A percentile compares a stretch with the other conserved stretches of the same genome.
phyloP scores from a whole-genome alignment of 2,329 filamentous ascomycete species.

The Aspergillus sp. region DNA sequence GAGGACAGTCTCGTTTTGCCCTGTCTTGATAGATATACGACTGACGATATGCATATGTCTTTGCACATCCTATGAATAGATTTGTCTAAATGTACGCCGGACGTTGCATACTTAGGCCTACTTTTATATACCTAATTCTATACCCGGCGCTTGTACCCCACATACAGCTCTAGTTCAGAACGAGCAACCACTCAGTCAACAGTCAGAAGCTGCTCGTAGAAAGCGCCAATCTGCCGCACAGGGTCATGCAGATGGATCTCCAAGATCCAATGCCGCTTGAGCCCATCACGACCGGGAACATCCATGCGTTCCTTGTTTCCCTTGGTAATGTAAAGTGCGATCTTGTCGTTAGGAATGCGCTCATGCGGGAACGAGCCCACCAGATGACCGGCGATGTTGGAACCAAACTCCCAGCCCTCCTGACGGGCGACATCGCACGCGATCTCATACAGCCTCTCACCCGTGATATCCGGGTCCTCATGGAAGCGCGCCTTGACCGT shows the following conservation, averaged over 20 bases:
- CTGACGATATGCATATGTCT: constrained; percentile 12
- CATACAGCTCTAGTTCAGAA: too few species aligned
- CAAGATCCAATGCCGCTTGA: constrained; percentile 51
- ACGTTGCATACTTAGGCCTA: neutral
- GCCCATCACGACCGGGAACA: constrained; percentile 39
- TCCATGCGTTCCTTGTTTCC: constrained; percentile 46
- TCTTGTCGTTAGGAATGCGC: constrained; percentile 50
- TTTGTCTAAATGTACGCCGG: neutral
- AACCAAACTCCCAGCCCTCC: constrained; percentile 48
- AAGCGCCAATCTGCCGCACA: constrained; percentile 40
- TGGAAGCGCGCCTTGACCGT: constrained; percentile 43
- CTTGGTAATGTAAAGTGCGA: constrained; percentile 45
- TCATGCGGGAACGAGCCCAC: constrained; percentile 54
- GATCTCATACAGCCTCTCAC: constrained; percentile 48
- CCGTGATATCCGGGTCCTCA: constrained; percentile 47
- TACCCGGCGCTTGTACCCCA: too few species aligned
- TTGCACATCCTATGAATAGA: neutral
- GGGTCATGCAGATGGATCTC: constrained; percentile 50
- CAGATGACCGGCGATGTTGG: constrained; percentile 49
- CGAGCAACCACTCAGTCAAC: constrained; percentile 12
- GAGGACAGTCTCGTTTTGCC: constrained; percentile 2
- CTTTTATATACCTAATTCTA: too few species aligned
- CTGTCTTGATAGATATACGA: constrained; percentile 18
- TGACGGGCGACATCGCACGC: constrained; percentile 38
- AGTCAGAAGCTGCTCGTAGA: constrained; percentile 41